phyloP scores from a whole-genome alignment of 768 basidiomycete species.

The Podaxis mareebaensis region DNA sequence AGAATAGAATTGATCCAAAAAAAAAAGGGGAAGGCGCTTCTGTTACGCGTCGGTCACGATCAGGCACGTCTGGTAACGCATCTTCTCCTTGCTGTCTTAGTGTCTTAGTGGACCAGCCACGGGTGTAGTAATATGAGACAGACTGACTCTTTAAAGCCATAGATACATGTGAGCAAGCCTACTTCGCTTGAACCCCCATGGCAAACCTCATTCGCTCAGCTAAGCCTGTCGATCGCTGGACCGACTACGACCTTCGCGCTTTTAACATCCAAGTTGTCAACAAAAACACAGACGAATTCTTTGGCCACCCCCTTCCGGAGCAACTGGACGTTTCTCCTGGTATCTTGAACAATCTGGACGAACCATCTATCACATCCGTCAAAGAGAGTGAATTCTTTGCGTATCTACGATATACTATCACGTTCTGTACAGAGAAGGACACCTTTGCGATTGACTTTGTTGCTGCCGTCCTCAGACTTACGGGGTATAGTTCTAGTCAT shows the following conservation, averaged over 20 bases:
- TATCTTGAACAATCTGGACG: neutral
- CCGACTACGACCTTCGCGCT: neutral
- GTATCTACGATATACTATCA: neutral
- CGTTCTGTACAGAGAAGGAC: neutral
- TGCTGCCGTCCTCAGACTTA: neutral
- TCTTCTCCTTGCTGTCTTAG: neutral
- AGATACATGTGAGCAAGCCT: too few species aligned
- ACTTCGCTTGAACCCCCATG: neutral
- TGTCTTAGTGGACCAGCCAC: too few species aligned
- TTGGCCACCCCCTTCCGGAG: neutral
- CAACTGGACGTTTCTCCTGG: neutral
- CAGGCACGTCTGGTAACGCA: conserved; percentile 9
- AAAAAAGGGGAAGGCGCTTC: neutral
- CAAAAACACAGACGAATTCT: neutral
- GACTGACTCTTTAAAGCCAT: too few species aligned
- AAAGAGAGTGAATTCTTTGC: neutral
- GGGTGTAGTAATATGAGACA: too few species aligned
- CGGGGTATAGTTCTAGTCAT: neutral
- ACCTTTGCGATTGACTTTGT: neutral
- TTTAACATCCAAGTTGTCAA: neutral
- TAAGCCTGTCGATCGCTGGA: neutral
- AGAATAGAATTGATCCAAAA: too few species aligned
- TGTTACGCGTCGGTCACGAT: conserved; percentile 12
- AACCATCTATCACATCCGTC: neutral
- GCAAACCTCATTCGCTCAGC: neutral